Conservation (phyloP, 441 rosid genomes). For the Pelargonium fulgidum region DNA sequence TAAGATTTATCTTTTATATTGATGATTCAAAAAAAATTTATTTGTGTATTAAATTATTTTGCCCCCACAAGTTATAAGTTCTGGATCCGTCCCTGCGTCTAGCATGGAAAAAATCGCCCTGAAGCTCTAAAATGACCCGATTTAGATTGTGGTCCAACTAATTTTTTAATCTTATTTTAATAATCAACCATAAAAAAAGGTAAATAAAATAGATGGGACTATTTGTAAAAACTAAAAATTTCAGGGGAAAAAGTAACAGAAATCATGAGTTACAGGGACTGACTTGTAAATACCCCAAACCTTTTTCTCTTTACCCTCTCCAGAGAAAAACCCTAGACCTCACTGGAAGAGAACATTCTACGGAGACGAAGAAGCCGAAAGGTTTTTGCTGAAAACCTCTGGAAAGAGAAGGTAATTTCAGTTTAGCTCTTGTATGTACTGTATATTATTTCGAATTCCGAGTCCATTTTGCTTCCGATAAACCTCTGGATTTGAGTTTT, state of each 20-base stretch:
- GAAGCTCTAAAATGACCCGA: no score
- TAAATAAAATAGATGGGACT: neutral
- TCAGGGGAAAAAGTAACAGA: neutral
- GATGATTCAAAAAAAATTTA: no score
- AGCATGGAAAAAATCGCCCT: no score
- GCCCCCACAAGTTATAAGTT: no score
- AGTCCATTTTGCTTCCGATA: neutral
- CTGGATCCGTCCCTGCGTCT: no score
- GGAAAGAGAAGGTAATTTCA: neutral
- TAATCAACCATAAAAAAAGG: neutral
- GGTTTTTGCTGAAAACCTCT: neutral
- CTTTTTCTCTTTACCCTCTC: slow-evolving; percentile 4
- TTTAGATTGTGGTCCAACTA: no score
- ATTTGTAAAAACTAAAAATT: neutral
- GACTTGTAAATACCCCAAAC: neutral
- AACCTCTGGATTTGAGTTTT: neutral
- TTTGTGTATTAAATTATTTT: no score
- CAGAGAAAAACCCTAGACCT: neutral
- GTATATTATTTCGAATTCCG: neutral
- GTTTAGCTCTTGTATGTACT: neutral
- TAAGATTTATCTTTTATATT: no score
- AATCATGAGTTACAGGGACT: neutral
- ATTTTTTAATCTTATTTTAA: neutral
- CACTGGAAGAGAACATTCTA: neutral
- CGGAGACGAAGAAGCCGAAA: slow-evolving; percentile 4